Percentiles rank a stretch among this genome's conserved stretches.
phyloP scores from a whole-genome alignment of 73 alveolate species.

The Tetrahymena thermophila region DNA sequence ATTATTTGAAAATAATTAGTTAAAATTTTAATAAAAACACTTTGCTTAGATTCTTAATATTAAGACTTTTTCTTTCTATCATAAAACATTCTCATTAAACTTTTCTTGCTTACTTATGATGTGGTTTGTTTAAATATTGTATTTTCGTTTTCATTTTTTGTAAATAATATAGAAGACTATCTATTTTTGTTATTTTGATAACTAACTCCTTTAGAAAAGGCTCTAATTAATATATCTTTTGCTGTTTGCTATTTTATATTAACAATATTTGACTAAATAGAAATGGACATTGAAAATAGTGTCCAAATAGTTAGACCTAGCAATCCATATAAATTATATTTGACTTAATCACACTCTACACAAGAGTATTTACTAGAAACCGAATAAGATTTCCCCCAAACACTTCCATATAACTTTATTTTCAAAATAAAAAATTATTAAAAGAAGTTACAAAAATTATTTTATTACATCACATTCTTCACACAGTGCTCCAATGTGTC shows the following conservation, averaged over 20 bases:
- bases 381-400: background rate
- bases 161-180: no score
- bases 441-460: no score
- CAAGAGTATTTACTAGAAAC: constrained; percentile 4
- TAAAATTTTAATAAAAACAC: constrained; percentile 9
- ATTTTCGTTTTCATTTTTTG: no score
- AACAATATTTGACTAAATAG: background rate
- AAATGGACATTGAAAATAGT: background rate
- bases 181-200: no score
- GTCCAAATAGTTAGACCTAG: constrained; percentile 8
- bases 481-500: constrained; percentile 36
- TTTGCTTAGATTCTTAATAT: background rate
- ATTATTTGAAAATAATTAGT: constrained; percentile 5
- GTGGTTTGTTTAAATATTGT: background rate
- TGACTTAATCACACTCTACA: background rate
- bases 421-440: no score
- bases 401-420: background rate
- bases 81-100: background rate
- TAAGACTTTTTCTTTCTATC: background rate
- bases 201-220: no score
- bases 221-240: no score
- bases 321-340: background rate
- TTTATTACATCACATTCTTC: constrained; percentile 9
- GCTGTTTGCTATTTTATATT: background rate
- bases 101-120: background rate